phyloP scores from a whole-genome alignment of 1,284 basidiomycete genomes.

The Pulchroboletus neoregius region DNA sequence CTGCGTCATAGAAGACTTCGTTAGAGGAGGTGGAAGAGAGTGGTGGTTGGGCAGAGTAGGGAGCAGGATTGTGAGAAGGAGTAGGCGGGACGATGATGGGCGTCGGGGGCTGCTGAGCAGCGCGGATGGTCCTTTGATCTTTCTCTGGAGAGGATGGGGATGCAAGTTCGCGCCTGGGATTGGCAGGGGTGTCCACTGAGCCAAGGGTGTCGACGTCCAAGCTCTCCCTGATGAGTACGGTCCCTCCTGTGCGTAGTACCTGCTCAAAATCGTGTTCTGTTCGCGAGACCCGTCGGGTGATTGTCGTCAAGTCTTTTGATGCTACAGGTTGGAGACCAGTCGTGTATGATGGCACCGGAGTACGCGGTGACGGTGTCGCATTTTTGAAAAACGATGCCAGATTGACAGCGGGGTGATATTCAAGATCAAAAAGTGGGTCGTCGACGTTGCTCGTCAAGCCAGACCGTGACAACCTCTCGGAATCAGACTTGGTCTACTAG shows the following conservation, averaged over 20 bases:
- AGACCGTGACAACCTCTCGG: neutral
- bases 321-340: constrained; percentile 52
- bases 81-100: constrained; percentile 58
- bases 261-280: constrained; percentile 77
- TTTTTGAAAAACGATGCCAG: constrained; percentile 45
- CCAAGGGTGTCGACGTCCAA: constrained; percentile 65
- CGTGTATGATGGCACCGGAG: constrained; percentile 49
- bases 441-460: constrained; percentile 12
- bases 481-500: neutral
- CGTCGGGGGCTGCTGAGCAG: constrained; percentile 40
- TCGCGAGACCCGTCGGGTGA: constrained; percentile 53
- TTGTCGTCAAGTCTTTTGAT: constrained; percentile 43
- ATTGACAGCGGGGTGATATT: constrained; percentile 16
- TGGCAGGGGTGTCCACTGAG: constrained; percentile 36
- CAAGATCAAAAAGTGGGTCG: constrained; percentile 1
- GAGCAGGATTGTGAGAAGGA: constrained; percentile 40
- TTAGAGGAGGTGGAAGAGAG: constrained; percentile 43
- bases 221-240: constrained; percentile 63
- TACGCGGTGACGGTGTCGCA: constrained; percentile 41
- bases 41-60: constrained; percentile 33
- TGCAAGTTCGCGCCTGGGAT: constrained; percentile 15
- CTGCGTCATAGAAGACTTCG: constrained; percentile 61
- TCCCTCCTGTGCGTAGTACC: constrained; percentile 60
- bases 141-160: constrained; percentile 21
- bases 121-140: constrained; percentile 37